These are phyloP conservation scores for Calonectria fujianensis DNA, from an alignment of 2,329 filamentous ascomycete species.

Conservation along the genomic window DNA sequence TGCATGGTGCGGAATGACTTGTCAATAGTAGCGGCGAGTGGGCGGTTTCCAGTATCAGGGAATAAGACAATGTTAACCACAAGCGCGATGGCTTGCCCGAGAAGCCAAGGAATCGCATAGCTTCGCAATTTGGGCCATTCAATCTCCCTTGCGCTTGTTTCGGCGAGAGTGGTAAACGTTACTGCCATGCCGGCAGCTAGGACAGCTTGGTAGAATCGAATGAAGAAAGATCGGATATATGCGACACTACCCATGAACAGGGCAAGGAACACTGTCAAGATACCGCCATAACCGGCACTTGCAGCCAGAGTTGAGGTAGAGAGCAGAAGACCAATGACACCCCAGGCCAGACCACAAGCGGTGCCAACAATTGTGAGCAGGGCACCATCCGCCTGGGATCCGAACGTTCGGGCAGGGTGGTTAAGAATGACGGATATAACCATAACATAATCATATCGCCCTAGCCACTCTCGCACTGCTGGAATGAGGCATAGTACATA, in stretches of 20 bases:
- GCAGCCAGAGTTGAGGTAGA: conserved; percentile 70
- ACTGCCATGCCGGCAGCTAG: conserved; percentile 74
- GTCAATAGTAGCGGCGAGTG: conserved; percentile 69
- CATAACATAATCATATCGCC: conserved; percentile 73
- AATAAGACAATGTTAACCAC: conserved; percentile 68
- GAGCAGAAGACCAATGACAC: conserved; percentile 71
- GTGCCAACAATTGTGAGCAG: conserved; percentile 72
- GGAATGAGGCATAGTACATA: conserved; percentile 74
- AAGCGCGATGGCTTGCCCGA: conserved; percentile 73
- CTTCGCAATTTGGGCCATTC: conserved; percentile 70
- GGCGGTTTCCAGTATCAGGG: conserved; percentile 74
- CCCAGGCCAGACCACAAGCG: conserved; percentile 73
- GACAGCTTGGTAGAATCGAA: conserved; percentile 73
- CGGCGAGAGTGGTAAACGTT: conserved; percentile 71
- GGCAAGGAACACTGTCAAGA: conserved; percentile 73
- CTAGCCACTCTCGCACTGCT: conserved; percentile 68
- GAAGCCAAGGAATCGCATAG: conserved; percentile 73
- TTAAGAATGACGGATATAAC: conserved; percentile 75
- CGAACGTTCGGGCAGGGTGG: conserved; percentile 73
- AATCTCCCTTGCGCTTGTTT: conserved; percentile 65
- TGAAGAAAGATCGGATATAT: conserved; percentile 73
- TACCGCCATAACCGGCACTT: conserved; percentile 70
- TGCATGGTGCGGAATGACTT: conserved; percentile 68
- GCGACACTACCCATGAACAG: conserved; percentile 71
- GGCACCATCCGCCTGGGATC: conserved; percentile 74